Base-by-base conservation (phyloP, 2,329 filamentous ascomycete species). In the Alternaria solani region DNA sequence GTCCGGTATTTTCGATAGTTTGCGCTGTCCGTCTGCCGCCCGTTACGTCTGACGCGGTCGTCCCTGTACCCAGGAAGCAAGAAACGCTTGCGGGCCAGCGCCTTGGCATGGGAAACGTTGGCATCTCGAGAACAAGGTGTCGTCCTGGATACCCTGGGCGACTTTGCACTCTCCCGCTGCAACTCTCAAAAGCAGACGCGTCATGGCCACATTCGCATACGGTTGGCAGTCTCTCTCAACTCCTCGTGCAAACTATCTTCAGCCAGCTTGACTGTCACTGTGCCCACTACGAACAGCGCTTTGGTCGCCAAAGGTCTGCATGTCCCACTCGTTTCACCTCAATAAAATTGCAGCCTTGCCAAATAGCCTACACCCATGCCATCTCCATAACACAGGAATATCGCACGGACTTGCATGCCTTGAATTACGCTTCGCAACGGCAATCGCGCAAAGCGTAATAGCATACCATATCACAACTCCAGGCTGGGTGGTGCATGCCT, bases 321-420 rank as follows among this genome's bases (percentile, higher is more conserved):
- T 55, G 39, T 25, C 26, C 23, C 39, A 42, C n/a, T 23, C 34
- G 59, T 61, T 61, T 61, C 59, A 61, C 36, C 26, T 28, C 26
- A 42, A 23, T 51, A 42, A 36, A 28, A 42, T n/a, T 42, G 34
- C 28, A 55, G 38, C 57, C 18, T 34, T 41, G 43, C 43, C 36
- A 36, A 44, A 14, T 23, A 14, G 34, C 32, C 57, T 36, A 28
- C 36, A 38, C 25, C 36, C 20, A 44, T 54, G 55, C 59, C 18
- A 28, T 49, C 28, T 43, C 32, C 36, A 46, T 38, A 53, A 55
- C n/a, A 23, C 52, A n/a, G 23, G 7, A 55, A 26, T 25, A 46
- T 47, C 52, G 25, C 30, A 36, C 46, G 28, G 41, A 36, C 41
- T 38, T 47, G n/a, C 30, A 32, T 41, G 44, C 43, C 42, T 30